phyloP scores from a whole-genome alignment of 1,284 basidiomycete species.

The Cryptococcus sp. region DNA sequence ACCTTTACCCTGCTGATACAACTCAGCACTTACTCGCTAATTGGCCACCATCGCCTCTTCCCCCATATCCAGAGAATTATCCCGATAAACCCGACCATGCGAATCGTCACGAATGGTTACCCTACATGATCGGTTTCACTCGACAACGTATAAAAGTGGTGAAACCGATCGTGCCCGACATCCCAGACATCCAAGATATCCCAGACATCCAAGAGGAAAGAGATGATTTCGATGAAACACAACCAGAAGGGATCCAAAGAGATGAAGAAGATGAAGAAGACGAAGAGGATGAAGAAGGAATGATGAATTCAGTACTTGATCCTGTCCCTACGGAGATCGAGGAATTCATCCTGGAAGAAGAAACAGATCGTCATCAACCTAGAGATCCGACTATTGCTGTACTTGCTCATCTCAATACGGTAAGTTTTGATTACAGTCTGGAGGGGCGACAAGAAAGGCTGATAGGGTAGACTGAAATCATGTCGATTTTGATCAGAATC shows the following conservation, averaged over 20 bases:
- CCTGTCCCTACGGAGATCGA: background rate
- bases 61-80: constrained; percentile 12
- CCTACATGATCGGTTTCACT: constrained; percentile 10
- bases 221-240: background rate
- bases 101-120: constrained; percentile 7
- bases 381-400: constrained; percentile 33
- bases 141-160: background rate
- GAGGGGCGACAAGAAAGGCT: too few species aligned
- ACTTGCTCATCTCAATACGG: constrained; percentile 23
- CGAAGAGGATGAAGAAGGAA: constrained; percentile 10
- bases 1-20: background rate
- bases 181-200: background rate
- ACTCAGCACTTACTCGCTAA: constrained; percentile 1
- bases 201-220: background rate
- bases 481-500: constrained; percentile 24
- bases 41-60: constrained; percentile 16
- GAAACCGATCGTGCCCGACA: background rate
- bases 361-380: constrained; percentile 9
- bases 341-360: constrained; percentile 6
- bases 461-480: constrained; percentile 14
- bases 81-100: constrained; percentile 5
- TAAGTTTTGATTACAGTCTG: too few species aligned
- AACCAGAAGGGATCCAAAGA: background rate
- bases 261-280: constrained; percentile 4
- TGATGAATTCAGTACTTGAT: background rate